Conservation (phyloP, 1,139 yeast species). For the Candida tropicalis region DNA sequence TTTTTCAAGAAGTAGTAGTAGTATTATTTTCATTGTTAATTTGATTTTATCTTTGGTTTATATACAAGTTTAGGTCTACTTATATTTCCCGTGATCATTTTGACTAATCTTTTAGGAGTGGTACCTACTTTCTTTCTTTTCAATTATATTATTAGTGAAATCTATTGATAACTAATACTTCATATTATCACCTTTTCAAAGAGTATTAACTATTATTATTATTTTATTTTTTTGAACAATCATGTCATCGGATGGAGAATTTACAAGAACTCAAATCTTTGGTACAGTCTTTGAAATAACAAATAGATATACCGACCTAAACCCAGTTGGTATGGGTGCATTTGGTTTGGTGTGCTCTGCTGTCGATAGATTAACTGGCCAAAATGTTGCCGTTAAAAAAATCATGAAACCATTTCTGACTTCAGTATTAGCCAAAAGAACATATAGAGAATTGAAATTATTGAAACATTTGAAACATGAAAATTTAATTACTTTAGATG, state of each 20-base stretch:
- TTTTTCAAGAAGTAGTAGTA: no score
- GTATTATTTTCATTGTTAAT: no score
- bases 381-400: slow-evolving; percentile 95
- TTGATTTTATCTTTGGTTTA: no score
- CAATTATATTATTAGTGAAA: no score
- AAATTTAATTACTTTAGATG: slow-evolving; percentile 89
- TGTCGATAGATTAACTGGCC: slow-evolving; percentile 84
- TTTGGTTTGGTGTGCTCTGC: slow-evolving; percentile 98
- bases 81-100: no score
- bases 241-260: slow-evolving; percentile 48
- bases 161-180: no score
- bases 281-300: slow-evolving; percentile 96
- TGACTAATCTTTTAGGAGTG: no score
- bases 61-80: no score
- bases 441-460: slow-evolving; percentile 91
- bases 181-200: no score
- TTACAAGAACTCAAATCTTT: slow-evolving; percentile 60
- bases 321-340: slow-evolving; percentile 99
- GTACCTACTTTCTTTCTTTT: no score
- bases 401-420: slow-evolving; percentile 98
- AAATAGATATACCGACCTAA: slow-evolving; percentile 83
- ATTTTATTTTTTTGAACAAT: no score
- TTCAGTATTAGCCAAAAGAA: slow-evolving; percentile 91
- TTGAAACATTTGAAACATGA: slow-evolving; percentile 94
- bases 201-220: no score